Evolutionary conservation across 768 basidiomycete genomes (phyloP).

Genomic region (Tricholoma bakamatsutake): DNA sequence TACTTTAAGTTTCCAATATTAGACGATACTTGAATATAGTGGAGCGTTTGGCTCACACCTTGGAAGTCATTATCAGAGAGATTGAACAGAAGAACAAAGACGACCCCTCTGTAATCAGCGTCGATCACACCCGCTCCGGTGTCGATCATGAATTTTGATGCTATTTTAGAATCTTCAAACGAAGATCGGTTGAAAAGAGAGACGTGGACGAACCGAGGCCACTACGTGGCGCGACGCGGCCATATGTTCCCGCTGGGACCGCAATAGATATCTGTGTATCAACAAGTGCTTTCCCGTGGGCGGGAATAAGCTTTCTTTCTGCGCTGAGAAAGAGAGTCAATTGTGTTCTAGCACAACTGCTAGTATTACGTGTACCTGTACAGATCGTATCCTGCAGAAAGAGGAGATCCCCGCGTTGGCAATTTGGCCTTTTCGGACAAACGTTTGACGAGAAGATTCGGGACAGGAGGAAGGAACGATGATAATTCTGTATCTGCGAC

Average conservation of each 20-base stretch:
- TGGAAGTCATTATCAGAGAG: slow-evolving; percentile 85
- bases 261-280: slow-evolving; percentile 92
- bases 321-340: slow-evolving; percentile 46
- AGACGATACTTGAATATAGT: neutral
- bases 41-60: slow-evolving; percentile 36
- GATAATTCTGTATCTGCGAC: slow-evolving; percentile 12
- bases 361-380: slow-evolving; percentile 56
- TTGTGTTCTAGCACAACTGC: neutral
- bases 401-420: slow-evolving; percentile 80
- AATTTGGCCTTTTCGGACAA: slow-evolving; percentile 76
- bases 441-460: slow-evolving; percentile 74
- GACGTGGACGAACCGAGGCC: slow-evolving; percentile 72
- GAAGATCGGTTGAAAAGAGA: neutral
- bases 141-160: slow-evolving; percentile 96
- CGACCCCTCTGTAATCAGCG: slow-evolving; percentile 88
- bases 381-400: slow-evolving; percentile 93
- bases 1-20: slow-evolving; percentile 40
- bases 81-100: slow-evolving; percentile 93
- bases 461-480: slow-evolving; percentile 30
- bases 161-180: slow-evolving; percentile 32
- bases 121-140: slow-evolving; percentile 98
- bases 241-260: slow-evolving; percentile 90
- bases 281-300: slow-evolving; percentile 85
- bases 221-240: slow-evolving; percentile 92
- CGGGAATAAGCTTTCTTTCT: slow-evolving; percentile 78